Evolutionary conservation across 441 rosid species (phyloP), one percentile per base, ranked within the genome.

Genomic region (Hura crepitans): DNA sequence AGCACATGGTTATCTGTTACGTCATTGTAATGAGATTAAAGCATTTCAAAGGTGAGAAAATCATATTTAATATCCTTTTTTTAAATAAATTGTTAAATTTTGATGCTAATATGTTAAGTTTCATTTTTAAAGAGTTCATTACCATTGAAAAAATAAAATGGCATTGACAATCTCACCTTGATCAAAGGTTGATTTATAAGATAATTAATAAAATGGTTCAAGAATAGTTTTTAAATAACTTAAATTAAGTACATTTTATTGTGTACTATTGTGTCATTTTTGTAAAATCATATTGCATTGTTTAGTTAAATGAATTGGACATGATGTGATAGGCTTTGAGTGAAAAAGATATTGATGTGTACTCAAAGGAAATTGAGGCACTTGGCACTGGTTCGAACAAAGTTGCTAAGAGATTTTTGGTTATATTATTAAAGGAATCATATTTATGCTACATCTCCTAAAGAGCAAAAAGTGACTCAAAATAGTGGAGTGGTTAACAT

Each of bases 1-100:
- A 64, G 54, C 68, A 42, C 66, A 64, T 27, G 1, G 25, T 43
- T 62, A 22, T 46, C 31, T 64, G 6, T 15, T 64, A 23, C 23
- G 68, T 2, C 68, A 64, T 46, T 25, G 15, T 64, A 22, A 63
- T 46, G 15, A 45, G 23, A 42, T 62, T 13, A 22, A 42, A 43
- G 0, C 15, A 23, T 62, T 22, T 62, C 2, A 33, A 1, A 0
- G 12, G 35, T 62, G 17, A 62, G 66, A 12, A 9, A 25, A 25
- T 3, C 30, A 1, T 11, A 25, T 7, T 11, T 31, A 18, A 17
- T 31, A n/a, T n/a, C n/a, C n/a, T n/a, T n/a, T n/a, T n/a, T n/a
- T n/a, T n/a, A n/a, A n/a, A n/a, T n/a, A n/a, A n/a, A n/a, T n/a
- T n/a, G n/a, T n/a, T n/a, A n/a, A n/a, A n/a, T n/a, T n/a, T n/a